These are phyloP conservation scores for Tubosaeta sp. DNA, from an alignment of 768 basidiomycete species.

Conservation along the genomic window DNA sequence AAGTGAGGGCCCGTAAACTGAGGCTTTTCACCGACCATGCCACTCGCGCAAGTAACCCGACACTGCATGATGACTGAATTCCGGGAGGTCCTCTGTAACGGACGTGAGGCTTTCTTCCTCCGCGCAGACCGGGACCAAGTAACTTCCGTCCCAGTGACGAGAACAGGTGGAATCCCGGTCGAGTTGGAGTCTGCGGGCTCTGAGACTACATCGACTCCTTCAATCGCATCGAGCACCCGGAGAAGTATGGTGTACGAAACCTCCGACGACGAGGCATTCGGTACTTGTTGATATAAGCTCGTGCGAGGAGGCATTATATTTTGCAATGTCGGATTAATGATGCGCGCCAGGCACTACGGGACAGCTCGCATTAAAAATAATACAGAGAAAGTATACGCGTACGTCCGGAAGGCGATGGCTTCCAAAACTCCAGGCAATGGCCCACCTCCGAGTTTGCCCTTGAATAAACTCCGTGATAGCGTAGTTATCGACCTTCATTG, in stretches of 20 bases:
- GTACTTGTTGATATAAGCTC: conserved; percentile 43
- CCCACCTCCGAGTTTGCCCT: conserved; percentile 91
- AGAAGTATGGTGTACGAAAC: conserved; percentile 20
- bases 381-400: conserved; percentile 26
- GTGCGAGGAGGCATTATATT: conserved; percentile 56
- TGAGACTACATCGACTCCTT: conserved; percentile 18
- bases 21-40: conserved; percentile 11
- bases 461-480: conserved; percentile 79
- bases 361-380: conserved; percentile 29
- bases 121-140: conserved; percentile 72
- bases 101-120: conserved; percentile 35
- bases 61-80: conserved; percentile 15
- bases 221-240: conserved; percentile 33
- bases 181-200: background rate
- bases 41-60: conserved; percentile 23
- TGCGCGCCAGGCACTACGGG: conserved; percentile 34
- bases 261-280: conserved; percentile 4
- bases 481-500: conserved; percentile 75
- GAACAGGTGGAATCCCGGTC: conserved; percentile 8
- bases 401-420: conserved; percentile 73
- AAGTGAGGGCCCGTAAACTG: conserved; percentile 7
- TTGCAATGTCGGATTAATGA: conserved; percentile 41
- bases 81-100: background rate
- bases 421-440: conserved; percentile 79
- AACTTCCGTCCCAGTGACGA: conserved; percentile 34